Conservation (phyloP, 768 basidiomycete genomes). For the Pisolithus orientalis region DNA sequence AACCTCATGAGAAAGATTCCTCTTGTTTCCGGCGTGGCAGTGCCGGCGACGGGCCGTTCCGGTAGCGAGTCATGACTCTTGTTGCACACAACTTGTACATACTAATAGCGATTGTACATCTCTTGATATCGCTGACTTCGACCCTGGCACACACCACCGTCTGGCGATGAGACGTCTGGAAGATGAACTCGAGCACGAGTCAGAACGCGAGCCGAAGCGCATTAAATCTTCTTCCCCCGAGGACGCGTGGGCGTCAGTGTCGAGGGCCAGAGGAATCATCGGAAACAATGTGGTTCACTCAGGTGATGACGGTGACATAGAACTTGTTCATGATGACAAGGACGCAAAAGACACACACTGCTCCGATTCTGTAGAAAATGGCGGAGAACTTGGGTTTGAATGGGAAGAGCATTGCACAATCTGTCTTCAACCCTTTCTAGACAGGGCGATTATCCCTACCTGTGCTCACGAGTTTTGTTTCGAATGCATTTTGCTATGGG, state of each 20-base stretch:
- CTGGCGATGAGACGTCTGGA: background rate
- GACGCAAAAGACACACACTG: background rate
- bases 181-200: background rate
- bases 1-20: too few relatives aligned
- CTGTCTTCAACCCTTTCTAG: slow-evolving; percentile 70
- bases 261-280: too few relatives aligned
- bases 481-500: slow-evolving; percentile 83
- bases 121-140: too few relatives aligned
- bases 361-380: background rate
- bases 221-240: background rate
- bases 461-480: slow-evolving; percentile 96
- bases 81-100: too few relatives aligned
- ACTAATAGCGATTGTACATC: too few relatives aligned
- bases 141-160: background rate
- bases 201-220: background rate
- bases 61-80: too few relatives aligned
- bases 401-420: slow-evolving; percentile 68
- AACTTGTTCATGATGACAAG: background rate
- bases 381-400: background rate
- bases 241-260: background rate
- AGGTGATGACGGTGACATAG: background rate
- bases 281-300: background rate
- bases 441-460: slow-evolving; percentile 74
- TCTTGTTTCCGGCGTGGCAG: too few relatives aligned
- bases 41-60: too few relatives aligned